Evolutionary conservation across 805 yeast genomes (phyloP).

Genomic region (Kuraishia capsulata): DNA sequence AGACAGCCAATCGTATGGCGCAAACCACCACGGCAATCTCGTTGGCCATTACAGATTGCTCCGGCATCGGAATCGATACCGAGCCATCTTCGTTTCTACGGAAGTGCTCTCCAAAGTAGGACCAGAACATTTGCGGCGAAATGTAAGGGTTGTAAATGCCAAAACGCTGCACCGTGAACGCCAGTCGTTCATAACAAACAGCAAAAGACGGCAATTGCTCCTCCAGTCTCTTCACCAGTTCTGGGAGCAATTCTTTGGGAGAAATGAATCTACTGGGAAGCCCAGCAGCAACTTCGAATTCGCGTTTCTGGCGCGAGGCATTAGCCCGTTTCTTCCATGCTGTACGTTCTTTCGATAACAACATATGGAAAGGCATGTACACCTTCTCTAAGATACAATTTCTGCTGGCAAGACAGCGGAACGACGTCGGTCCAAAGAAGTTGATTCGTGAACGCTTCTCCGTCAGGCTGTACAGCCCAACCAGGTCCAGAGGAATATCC

Average conservation of each 20-base stretch:
- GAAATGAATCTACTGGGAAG: too few relatives aligned
- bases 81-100: conserved; percentile 4
- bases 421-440: neutral
- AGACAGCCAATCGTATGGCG: conserved; percentile 5
- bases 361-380: neutral
- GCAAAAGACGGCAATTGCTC: conserved; percentile 7
- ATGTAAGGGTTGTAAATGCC: conserved; percentile 8
- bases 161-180: conserved; percentile 9
- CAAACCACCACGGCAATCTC: conserved; percentile 10
- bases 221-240: conserved; percentile 5
- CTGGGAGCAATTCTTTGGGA: conserved; percentile 3
- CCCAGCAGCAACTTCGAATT: conserved; percentile 1
- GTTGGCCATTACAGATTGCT: conserved; percentile 6
- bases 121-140: conserved; percentile 6
- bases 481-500: neutral
- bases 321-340: conserved; percentile 10
- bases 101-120: conserved; percentile 6
- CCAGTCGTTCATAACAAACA: conserved; percentile 14
- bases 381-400: neutral
- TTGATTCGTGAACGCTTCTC: neutral
- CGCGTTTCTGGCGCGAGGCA: neutral
- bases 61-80: conserved; percentile 5
- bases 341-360: neutral
- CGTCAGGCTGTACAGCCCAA: neutral
- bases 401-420: neutral